Conservation (phyloP, 306 rosid genomes). For the Cicer arietinum region DNA sequence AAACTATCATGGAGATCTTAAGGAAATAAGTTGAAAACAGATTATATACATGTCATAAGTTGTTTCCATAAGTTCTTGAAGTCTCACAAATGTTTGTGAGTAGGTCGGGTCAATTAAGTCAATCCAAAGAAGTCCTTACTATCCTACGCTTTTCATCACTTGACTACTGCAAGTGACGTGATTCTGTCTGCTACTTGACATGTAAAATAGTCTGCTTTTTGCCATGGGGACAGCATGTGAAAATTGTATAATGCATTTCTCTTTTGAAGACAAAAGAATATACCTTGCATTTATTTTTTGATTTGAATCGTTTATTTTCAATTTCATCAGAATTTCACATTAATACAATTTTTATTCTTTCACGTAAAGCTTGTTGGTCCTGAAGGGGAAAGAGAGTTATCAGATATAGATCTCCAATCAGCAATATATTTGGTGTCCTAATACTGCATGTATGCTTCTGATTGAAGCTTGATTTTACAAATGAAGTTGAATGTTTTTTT, state of each 20-base stretch:
- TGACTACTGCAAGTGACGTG: not conserved
- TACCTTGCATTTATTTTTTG: not conserved
- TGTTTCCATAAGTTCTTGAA: too few relatives aligned
- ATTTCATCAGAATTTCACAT: slow-evolving; percentile 1
- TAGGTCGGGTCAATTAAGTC: too few relatives aligned
- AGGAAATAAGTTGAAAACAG: too few relatives aligned
- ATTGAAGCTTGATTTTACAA: slow-evolving; percentile 32
- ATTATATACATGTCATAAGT: too few relatives aligned
- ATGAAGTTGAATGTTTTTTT: slow-evolving; percentile 31
- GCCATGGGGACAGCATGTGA: not conserved
- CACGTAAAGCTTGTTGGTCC: too few relatives aligned
- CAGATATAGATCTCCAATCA: too few relatives aligned
- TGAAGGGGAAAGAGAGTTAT: too few relatives aligned
- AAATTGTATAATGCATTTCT: slow-evolving; percentile 1
- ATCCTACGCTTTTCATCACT: not conserved
- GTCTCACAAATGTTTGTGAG: too few relatives aligned
- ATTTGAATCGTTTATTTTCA: not conserved
- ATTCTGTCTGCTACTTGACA: not conserved
- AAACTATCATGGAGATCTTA: too few relatives aligned
- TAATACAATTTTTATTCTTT: too few relatives aligned
- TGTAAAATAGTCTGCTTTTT: not conserved
- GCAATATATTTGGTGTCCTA: not conserved
- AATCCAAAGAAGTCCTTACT: too few relatives aligned
- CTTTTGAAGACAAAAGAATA: slow-evolving; percentile 2
- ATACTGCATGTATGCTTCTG: slow-evolving; percentile 34